These are phyloP conservation scores for Suillus paluster DNA, from an alignment of 768 basidiomycete species.

Conservation along the genomic window DNA sequence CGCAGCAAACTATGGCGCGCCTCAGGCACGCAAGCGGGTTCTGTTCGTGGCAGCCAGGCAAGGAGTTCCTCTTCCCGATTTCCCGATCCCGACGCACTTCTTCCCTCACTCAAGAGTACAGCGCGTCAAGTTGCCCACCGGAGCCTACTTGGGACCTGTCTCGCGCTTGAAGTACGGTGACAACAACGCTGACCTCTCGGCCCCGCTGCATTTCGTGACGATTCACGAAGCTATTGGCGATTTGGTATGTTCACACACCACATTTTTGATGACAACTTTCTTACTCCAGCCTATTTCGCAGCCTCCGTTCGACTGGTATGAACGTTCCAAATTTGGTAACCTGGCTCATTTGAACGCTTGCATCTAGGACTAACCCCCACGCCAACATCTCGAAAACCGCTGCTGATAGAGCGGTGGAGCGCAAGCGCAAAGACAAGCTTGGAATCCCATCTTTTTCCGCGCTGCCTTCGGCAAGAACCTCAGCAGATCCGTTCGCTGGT, in stretches of 20 bases:
- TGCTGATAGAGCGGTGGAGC: constrained; percentile 37
- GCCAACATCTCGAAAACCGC: constrained; percentile 37
- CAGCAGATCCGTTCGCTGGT: constrained; percentile 42
- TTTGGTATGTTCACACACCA: no score
- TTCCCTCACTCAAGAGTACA: constrained; percentile 35
- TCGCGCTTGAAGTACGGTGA: constrained; percentile 39
- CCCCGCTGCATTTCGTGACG: no score
- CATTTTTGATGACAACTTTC: constrained; percentile 4
- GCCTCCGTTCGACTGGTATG: constrained; percentile 74
- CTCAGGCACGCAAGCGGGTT: constrained; percentile 68
- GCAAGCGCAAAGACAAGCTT: constrained; percentile 37
- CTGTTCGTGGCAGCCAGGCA: constrained; percentile 71
- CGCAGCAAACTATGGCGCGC: constrained; percentile 72
- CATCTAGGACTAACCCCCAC: constrained; percentile 63
- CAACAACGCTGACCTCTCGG: no score
- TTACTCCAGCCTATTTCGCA: constrained; percentile 27
- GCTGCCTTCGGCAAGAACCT: constrained; percentile 18
- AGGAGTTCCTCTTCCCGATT: constrained; percentile 59
- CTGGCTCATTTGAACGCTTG: constrained; percentile 8
- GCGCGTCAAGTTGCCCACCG: no score
- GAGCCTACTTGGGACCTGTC: no score
- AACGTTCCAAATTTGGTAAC: constrained; percentile 5
- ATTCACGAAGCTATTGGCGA: no score
- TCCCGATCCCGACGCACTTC: constrained; percentile 67
- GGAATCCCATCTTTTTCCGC: constrained; percentile 55